Conservation (phyloP, 495 filamentous ascomycete genomes). For the Daldinia loculata region DNA sequence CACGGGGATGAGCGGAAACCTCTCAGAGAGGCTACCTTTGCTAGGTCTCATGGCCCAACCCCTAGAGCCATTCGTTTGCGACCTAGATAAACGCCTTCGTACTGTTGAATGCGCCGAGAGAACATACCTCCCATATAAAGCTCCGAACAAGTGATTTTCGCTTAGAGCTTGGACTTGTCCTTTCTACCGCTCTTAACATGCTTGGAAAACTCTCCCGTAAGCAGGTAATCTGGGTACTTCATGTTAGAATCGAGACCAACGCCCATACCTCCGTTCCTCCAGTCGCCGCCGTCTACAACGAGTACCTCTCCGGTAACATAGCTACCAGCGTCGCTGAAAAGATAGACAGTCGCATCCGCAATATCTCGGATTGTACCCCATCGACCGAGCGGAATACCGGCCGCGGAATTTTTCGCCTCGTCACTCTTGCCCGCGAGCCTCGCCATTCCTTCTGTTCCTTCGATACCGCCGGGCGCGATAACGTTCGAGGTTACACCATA, state of each 20-base stretch:
- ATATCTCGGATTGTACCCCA: slow-evolving; percentile 87
- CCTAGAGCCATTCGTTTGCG: not conserved
- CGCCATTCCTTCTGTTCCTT: slow-evolving; percentile 68
- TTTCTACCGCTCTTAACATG: slow-evolving; percentile 53
- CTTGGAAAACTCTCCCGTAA: slow-evolving; percentile 53
- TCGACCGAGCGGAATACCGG: slow-evolving; percentile 71
- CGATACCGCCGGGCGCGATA: slow-evolving; percentile 82
- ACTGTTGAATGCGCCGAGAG: not conserved
- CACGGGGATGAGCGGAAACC: not conserved
- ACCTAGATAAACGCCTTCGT: not conserved
- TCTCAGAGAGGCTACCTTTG: not conserved
- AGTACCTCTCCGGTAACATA: slow-evolving; percentile 82
- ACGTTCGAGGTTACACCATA: slow-evolving; percentile 89
- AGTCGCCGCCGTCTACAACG: slow-evolving; percentile 81
- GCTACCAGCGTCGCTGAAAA: slow-evolving; percentile 83
- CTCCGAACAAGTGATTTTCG: not conserved
- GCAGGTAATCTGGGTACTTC: slow-evolving; percentile 57
- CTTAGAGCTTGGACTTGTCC: slow-evolving; percentile 53
- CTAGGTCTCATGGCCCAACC: not conserved
- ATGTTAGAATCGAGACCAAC: slow-evolving; percentile 58
- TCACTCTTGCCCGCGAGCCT: slow-evolving; percentile 57
- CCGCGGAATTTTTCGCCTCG: slow-evolving; percentile 42
- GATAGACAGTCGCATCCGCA: slow-evolving; percentile 87
- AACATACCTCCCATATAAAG: not conserved
- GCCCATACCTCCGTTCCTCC: slow-evolving; percentile 61